Evolutionary conservation across 1,139 yeast species (phyloP), one percentile per base, ranked within the genome.

Genomic region (Suhomyces wounanorum): DNA sequence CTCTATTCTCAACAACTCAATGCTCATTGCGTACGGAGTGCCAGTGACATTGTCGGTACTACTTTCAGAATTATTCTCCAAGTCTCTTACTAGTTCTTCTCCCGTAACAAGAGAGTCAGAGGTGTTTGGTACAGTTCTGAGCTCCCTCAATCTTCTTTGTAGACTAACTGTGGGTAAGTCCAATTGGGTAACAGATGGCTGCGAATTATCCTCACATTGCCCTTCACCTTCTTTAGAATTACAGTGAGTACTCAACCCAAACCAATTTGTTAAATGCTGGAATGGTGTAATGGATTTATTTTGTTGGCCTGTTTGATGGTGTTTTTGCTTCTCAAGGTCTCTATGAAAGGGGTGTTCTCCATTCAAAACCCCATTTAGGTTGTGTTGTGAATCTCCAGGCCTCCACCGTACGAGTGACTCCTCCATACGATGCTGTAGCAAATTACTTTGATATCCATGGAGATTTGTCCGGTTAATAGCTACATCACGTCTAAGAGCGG

Each of bases 331-430:
- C 37, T 33, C 37, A 6, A 33, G 18, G n/a, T 33, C 37, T 6
- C 16, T 18, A n/a, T 50, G 52, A 51, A 61, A 79, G 0, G 82
- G 80, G 54, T 79, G 83, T 3, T 51, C 58, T 0, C 79, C 82
- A 14, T 70, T 76, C 23, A 67, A 63, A 3, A 51, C 58, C 0
- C 79, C 82, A 14, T 70, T 76, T 25, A 67, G 63, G 44, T 67
- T 72, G 43, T 69, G 73, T 39, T 78, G 78, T 0, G 83, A 75
- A 8, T 68, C 72, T 4, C 77, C 69, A 2, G 85, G 82, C 50
- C 79, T 70, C 81, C 84, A 83, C 43, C 84, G 66, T 1, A 78
- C 63, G 47, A 83, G 59, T 41, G 81, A 66, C 17, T 79, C 81
- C 56, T 83, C 87, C 79, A 82, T 75, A 44, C 66, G 68, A 11